phyloP scores from a whole-genome alignment of 202 grass and related monocot species.

The Bolboschoenoplectus hybrid region DNA sequence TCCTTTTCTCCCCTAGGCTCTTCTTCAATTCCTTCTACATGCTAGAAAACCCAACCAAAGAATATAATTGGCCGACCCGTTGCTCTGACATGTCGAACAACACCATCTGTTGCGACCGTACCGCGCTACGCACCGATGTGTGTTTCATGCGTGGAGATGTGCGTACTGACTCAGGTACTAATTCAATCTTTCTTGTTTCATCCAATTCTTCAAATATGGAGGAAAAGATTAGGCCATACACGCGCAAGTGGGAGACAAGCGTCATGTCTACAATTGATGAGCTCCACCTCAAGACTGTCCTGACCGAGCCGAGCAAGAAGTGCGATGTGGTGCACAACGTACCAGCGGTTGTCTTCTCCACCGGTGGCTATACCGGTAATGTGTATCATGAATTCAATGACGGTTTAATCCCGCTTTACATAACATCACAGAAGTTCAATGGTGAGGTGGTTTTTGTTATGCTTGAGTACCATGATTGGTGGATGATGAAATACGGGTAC shows the following conservation, averaged over 20 bases:
- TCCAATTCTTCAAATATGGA: constrained; percentile 39
- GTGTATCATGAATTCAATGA: constrained; percentile 99
- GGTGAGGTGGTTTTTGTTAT: constrained; percentile 75
- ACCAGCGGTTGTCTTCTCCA: constrained; percentile 84
- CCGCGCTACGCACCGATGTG: constrained; percentile 63
- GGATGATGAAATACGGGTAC: constrained; percentile 86
- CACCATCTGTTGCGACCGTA: constrained; percentile 80
- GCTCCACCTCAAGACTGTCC: constrained; percentile 52
- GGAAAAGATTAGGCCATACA: constrained; percentile 70
- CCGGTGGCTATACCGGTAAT: constrained; percentile 94
- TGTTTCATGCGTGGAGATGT: constrained; percentile 76
- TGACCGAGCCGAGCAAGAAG: not conserved
- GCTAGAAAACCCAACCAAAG: constrained; percentile 1
- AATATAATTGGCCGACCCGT: not conserved
- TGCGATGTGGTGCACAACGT: constrained; percentile 85
- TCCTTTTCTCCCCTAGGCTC: constrained; percentile 44
- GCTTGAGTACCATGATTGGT: constrained; percentile 87
- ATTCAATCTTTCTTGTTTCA: constrained; percentile 54
- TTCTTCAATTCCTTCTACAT: constrained; percentile 40
- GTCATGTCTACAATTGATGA: constrained; percentile 79
- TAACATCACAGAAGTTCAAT: constrained; percentile 64
- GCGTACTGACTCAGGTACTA: constrained; percentile 63
- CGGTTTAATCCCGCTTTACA: constrained; percentile 86
- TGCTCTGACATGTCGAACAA: constrained; percentile 54
- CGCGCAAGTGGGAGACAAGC: constrained; percentile 79